A percentile compares a stretch with the other conserved stretches of the same genome.
These are phyloP conservation scores for Zygosaccharomyces rouxii DNA, from an alignment of 805 yeast species.

Conservation along the genomic window DNA sequence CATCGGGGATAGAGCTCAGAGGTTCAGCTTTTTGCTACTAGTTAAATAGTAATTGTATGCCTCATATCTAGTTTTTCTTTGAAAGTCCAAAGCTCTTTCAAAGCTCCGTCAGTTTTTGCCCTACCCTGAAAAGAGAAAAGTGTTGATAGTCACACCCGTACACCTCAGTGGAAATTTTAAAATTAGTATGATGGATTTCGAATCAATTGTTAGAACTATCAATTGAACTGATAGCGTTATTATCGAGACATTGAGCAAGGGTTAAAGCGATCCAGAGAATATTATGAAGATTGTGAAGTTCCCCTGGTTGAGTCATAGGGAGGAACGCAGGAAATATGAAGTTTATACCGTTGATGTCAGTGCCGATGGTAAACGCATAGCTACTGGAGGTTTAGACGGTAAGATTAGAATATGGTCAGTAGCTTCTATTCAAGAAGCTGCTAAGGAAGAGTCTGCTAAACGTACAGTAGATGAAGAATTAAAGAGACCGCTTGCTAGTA, in stretches of 20 bases:
- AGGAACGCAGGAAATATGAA: conserved; percentile 76
- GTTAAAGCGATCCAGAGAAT: neutral
- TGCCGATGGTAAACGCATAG: conserved; percentile 77
- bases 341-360: conserved; percentile 79
- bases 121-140: neutral
- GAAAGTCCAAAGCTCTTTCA: neutral
- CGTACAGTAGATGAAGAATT: conserved; percentile 17
- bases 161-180: neutral
- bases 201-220: neutral
- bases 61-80: too few relatives aligned
- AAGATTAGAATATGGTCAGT: conserved; percentile 87
- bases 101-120: neutral
- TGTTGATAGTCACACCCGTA: conserved; percentile 15
- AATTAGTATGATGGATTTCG: neutral
- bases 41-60: too few relatives aligned
- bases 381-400: conserved; percentile 93
- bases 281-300: conserved; percentile 62
- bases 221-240: neutral
- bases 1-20: too few relatives aligned
- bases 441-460: conserved; percentile 13
- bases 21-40: too few relatives aligned
- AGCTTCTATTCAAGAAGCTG: conserved; percentile 47
- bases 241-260: neutral
- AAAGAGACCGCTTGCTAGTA: conserved; percentile 67
- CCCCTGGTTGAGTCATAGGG: conserved; percentile 70